Conservation (phyloP, 129 eudicot genomes). For the Pseudognaphalium luteoalbum region DNA sequence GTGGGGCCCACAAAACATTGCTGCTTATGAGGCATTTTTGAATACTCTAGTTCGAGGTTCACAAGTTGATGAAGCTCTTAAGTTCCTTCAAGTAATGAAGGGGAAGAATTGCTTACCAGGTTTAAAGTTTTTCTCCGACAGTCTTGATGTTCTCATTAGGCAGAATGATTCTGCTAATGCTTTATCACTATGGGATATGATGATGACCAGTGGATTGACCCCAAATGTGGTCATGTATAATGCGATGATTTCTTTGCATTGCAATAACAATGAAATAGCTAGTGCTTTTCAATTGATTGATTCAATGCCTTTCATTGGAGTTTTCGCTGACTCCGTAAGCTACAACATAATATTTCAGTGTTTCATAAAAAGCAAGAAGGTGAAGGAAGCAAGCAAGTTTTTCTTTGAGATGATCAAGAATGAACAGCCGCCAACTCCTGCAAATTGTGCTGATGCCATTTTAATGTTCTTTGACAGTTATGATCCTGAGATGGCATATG, state of each 20-base stretch:
- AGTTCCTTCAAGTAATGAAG: slow-evolving; percentile 71
- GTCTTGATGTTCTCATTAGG: slow-evolving; percentile 65
- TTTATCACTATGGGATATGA: slow-evolving; percentile 59
- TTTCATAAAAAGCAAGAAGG: slow-evolving; percentile 65
- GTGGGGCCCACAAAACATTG: slow-evolving; percentile 39
- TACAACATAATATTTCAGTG: slow-evolving; percentile 72
- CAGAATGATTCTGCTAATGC: slow-evolving; percentile 67
- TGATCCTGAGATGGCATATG: slow-evolving; percentile 84
- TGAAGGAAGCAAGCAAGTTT: slow-evolving; percentile 66
- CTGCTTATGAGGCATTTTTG: slow-evolving; percentile 74
- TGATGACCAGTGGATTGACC: slow-evolving; percentile 56
- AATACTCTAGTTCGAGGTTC: slow-evolving; percentile 62
- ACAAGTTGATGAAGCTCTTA: slow-evolving; percentile 55
- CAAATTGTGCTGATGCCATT: slow-evolving; percentile 68
- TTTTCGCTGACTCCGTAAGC: slow-evolving; percentile 66
- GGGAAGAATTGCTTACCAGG: slow-evolving; percentile 82
- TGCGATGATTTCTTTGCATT: slow-evolving; percentile 65
- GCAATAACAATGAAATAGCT: slow-evolving; percentile 52
- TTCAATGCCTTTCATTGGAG: slow-evolving; percentile 66
- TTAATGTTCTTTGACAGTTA: slow-evolving; percentile 65
- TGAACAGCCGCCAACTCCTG: slow-evolving; percentile 69
- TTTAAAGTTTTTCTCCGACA: slow-evolving; percentile 70
- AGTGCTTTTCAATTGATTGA: slow-evolving; percentile 69
- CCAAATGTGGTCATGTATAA: slow-evolving; percentile 73
- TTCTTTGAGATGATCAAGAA: slow-evolving; percentile 81